Base-by-base conservation (phyloP, 2,329 filamentous ascomycete species). In the Escovopsis sp. region DNA sequence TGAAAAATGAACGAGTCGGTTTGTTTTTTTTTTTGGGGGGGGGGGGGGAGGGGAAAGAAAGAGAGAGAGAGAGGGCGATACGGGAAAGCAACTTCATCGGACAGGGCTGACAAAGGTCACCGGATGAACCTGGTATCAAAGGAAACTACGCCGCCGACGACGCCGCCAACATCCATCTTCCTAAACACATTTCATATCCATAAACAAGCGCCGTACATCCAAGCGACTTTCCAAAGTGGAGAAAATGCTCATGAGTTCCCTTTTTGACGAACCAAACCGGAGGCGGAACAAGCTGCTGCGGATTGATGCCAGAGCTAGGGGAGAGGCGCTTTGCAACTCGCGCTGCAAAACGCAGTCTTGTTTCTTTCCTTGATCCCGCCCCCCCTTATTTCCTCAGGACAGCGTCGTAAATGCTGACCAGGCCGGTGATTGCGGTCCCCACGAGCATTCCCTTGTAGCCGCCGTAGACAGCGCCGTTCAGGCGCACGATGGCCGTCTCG, bases 401-500 rank as follows among this genome's bases (percentile, higher is more conserved):
- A 34, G 83, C 85, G 49, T 89, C 84, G 60, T 88, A 91, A 48
- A 91, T 62, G 49, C 80, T 82, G 39, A 79, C 69, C 26, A 88
- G 55, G 19, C 73, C 73, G 4, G 80, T 81, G 49, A 89, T 76
- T 43, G 72, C 73, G 6, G 79, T 69, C 39, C 81, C 82, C 32
- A 80, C 75, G 39, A 88, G 59, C 39, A 85, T 65, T 33, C 82
- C 80, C 53, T 76, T 70, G 61, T 79, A 84, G 46, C 82, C 82
- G 36, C 81, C 82, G 48, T 80, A 84, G 37, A 89, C 64, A 35
- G 81, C 75, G 3, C 64, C 62, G 51, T 80, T 73, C 48, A 91
- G 77, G 43, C 73, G 70, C 42, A 64, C 64, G 39, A 85, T 77
- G 6, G 76, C 74, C 12, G 66, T 61, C 26, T 70, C 65, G 45